A percentile compares a stretch with the other conserved stretches of the same genome.
phyloP scores from a whole-genome alignment of 306 rosid species.

The Inga leiocalycina region DNA sequence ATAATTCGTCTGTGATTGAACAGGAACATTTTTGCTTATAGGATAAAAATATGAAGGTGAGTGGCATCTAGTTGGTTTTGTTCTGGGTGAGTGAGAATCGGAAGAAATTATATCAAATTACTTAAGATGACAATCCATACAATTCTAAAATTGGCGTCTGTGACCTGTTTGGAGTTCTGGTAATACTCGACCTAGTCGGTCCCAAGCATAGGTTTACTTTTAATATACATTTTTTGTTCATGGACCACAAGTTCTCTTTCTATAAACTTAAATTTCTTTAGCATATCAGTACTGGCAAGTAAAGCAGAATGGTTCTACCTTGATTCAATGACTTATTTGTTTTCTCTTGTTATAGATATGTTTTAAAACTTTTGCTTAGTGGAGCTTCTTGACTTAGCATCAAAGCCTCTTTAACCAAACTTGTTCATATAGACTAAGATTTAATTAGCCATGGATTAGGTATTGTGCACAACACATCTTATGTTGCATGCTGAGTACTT shows the following conservation, averaged over 20 bases:
- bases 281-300: neutral
- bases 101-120: neutral
- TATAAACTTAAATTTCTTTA: neutral
- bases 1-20: neutral
- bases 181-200: neutral
- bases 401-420: neutral
- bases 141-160: too few species aligned
- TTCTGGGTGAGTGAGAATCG: neutral
- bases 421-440: conserved; percentile 2
- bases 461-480: neutral
- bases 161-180: neutral
- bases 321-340: neutral
- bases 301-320: neutral
- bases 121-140: neutral
- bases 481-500: neutral
- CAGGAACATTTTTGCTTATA: neutral
- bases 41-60: neutral
- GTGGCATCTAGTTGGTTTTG: neutral
- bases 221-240: neutral
- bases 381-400: neutral
- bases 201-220: neutral
- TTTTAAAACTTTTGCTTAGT: neutral
- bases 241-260: neutral
- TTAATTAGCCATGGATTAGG: neutral
- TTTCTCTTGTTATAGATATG: neutral